Evolutionary conservation across 106 monocot species (phyloP), one percentile per base, ranked within the genome.

Genomic region (Iris macrosiphon): DNA sequence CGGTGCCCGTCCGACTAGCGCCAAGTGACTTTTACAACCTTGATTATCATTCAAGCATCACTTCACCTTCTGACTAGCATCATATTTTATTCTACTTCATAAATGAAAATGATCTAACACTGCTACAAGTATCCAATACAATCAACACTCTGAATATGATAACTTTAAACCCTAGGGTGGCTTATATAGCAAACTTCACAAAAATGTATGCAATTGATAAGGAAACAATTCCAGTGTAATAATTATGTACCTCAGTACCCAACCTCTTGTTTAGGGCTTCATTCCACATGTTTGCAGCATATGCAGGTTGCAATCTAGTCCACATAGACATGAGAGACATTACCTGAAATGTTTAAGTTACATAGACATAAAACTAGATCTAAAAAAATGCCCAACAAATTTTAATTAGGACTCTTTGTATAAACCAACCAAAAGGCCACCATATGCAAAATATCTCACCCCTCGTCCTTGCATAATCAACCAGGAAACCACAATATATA

Each of bases 201-300:
- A n/a, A n/a, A n/a, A n/a, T n/a, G n/a, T n/a, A n/a, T n/a, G n/a
- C n/a, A n/a, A n/a, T n/a, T n/a, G n/a, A n/a, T n/a, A n/a, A n/a
- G n/a, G 47, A 18, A 0, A 5, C 26, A 40, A 26, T 43, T 28
- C 29, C 22, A 68, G n/a, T 42, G 13, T 17, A 58, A 32, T 67
- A 40, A 27, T 42, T 22, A 10, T 29, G 12, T 72, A 94, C 93
- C 88, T 88, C 78, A 50, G 93, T 88, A 21, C 72, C 88, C 40
- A 94, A 81, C 7, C 93, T 67, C 61, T 88, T 94, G 73, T 94
- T 94, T 31, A 94, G 75, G 55, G 93, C 93, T 62, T 93, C 93
- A 62, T 93, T 84, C 88, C 88, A 84, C 93, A 93, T 93, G 59
- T 93, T 88, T 45, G 93, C 84, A 38, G 93, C 93, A 84, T 94